Evolutionary conservation across 495 filamentous ascomycete species (phyloP), one percentile per base, ranked within the genome.

Genomic region (Aspergillus mulundensis): DNA sequence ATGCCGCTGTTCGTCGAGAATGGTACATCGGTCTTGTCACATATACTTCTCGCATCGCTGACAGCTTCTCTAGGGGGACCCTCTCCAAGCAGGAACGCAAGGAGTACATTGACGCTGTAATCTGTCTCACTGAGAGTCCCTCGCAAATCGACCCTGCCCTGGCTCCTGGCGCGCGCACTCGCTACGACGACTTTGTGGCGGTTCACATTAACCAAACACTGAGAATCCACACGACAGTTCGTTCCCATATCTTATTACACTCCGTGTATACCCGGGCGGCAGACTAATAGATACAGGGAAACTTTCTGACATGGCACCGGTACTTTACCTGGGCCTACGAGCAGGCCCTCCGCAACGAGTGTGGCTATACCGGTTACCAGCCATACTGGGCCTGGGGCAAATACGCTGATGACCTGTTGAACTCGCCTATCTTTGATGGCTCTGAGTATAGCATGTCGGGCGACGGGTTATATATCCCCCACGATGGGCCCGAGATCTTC

Each of bases 241-340:
- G 78, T 57, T 84, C 87, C 66, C 66, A 83, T 36, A 4, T 20
- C 23, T 32, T 11, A 3, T 12, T 21, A n/a, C 23, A 16, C 20
- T 12, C 18, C 23, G 6, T 3, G 23, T n/a, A n/a, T n/a, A n/a
- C n/a, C n/a, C n/a, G n/a, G n/a, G n/a, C n/a, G n/a, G n/a, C n/a
- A n/a, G n/a, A 81, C 57, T 15, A n/a, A 19, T 19, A 8, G 20
- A 20, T 19, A 16, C 30, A 69, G 72, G 83, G 82, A 20, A 81
- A 78, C 57, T 87, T 89, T 67, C 68, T 86, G 34, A 66, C 78
- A 2, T 88, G 85, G 82, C 86, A 89, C 59, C 73, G 86, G 16
- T 85, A 83, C 62, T 88, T 82, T 59, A 70, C 76, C 32, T 78
- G 73, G 60, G 66, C 70, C 7, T 87, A 81, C 64, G 87, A 88